phyloP scores from a whole-genome alignment of 176 grass and related monocot genomes.

The Avena sativa region DNA sequence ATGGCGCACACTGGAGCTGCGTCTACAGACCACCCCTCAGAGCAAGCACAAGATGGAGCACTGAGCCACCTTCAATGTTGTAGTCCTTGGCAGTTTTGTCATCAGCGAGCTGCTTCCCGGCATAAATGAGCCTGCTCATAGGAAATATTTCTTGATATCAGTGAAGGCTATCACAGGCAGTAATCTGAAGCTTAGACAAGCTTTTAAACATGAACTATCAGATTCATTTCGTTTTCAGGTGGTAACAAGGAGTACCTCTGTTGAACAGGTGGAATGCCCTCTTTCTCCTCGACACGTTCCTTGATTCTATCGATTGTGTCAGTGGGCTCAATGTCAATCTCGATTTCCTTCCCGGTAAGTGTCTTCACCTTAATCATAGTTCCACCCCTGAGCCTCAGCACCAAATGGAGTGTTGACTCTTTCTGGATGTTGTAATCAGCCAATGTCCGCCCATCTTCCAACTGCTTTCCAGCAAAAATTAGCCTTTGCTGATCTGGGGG shows the following conservation, averaged over 20 bases:
- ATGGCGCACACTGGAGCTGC: background rate
- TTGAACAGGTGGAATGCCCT: slow-evolving; percentile 88
- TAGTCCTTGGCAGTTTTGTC: slow-evolving; percentile 95
- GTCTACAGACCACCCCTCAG: slow-evolving; percentile 75
- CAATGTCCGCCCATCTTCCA: slow-evolving; percentile 80
- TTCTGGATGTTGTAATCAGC: slow-evolving; percentile 96
- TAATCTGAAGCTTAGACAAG: background rate
- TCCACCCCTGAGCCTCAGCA: slow-evolving; percentile 80
- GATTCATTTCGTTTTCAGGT: background rate
- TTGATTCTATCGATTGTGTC: slow-evolving; percentile 79
- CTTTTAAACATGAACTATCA: background rate
- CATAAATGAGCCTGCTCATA: slow-evolving; percentile 77
- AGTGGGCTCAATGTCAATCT: slow-evolving; percentile 80
- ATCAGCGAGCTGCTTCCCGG: slow-evolving; percentile 93
- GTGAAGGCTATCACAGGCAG: background rate
- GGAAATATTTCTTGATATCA: background rate
- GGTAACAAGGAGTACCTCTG: slow-evolving; percentile 54
- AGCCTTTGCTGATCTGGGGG: slow-evolving; percentile 80
- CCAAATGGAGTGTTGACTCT: slow-evolving; percentile 78
- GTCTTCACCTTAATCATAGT: slow-evolving; percentile 95
- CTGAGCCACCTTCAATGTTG: slow-evolving; percentile 92
- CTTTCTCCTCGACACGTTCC: slow-evolving; percentile 90
- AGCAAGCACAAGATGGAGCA: slow-evolving; percentile 94
- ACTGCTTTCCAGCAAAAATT: slow-evolving; percentile 84
- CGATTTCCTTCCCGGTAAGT: slow-evolving; percentile 84